Conservation (phyloP, 1,139 yeast genomes). For the Maudiozyma humilis region DNA sequence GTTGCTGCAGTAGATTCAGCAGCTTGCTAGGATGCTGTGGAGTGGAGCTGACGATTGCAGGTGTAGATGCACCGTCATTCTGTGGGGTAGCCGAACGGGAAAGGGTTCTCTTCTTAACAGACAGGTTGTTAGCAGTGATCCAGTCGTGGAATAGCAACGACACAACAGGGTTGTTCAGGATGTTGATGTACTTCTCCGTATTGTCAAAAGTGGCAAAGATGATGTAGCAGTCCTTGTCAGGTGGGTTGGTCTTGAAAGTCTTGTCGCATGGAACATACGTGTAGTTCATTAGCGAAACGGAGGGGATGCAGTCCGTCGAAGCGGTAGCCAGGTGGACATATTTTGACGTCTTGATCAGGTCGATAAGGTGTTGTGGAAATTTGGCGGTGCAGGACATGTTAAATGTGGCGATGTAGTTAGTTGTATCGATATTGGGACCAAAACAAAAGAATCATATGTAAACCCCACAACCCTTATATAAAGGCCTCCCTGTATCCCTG, state of each 20-base stretch:
- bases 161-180: slow-evolving; percentile 60
- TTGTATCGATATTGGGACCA: not conserved
- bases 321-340: slow-evolving; percentile 80
- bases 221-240: slow-evolving; percentile 38
- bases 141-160: slow-evolving; percentile 82
- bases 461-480: not conserved
- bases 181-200: slow-evolving; percentile 65
- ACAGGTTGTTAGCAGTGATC: slow-evolving; percentile 50
- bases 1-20: slow-evolving; percentile 54
- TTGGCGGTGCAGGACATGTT: slow-evolving; percentile 30
- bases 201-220: slow-evolving; percentile 61
- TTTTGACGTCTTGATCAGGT: slow-evolving; percentile 48
- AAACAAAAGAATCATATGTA: not conserved
- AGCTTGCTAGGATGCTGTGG: slow-evolving; percentile 33
- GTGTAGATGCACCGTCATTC: slow-evolving; percentile 2
- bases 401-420: not conserved
- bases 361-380: slow-evolving; percentile 50
- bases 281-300: slow-evolving; percentile 83
- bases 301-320: slow-evolving; percentile 54
- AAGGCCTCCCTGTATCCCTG: not conserved
- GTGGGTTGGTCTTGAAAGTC: slow-evolving; percentile 26
- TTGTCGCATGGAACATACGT: slow-evolving; percentile 45
- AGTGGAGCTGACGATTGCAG: slow-evolving; percentile 6
- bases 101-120: slow-evolving; percentile 22
- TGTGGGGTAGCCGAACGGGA: slow-evolving; percentile 22